Percentiles rank a stretch among this genome's conserved stretches.
phyloP scores from a whole-genome alignment of 2,329 filamentous ascomycete species.

The Diplocarpon rosae region DNA sequence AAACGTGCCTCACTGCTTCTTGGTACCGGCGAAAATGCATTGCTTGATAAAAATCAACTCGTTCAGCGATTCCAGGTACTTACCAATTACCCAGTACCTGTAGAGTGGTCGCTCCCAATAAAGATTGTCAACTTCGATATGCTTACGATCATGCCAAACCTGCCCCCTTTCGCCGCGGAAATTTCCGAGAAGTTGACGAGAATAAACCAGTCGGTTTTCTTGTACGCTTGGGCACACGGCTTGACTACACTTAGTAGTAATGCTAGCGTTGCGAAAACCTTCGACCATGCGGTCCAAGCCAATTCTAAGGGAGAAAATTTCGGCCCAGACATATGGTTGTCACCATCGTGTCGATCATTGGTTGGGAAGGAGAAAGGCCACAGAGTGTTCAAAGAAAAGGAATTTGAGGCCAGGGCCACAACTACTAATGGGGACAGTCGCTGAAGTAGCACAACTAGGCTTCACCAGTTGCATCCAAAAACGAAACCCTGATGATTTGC shows the following conservation, averaged over 20 bases:
- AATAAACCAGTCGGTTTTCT: constrained; percentile 57
- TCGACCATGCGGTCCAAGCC: constrained; percentile 46
- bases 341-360: constrained; percentile 52
- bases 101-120: constrained; percentile 47
- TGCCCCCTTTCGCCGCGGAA: constrained; percentile 35
- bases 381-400: constrained; percentile 7
- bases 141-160: constrained; percentile 25
- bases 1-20: constrained; percentile 44
- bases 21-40: constrained; percentile 20
- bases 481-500: no score
- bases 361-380: constrained; percentile 50
- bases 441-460: no score
- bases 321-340: constrained; percentile 54
- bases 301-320: constrained; percentile 35
- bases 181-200: constrained; percentile 39
- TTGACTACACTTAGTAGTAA: constrained; percentile 58
- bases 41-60: constrained; percentile 19
- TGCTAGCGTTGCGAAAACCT: constrained; percentile 48
- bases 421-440: no score
- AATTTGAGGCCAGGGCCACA: no score
- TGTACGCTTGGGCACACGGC: constrained; percentile 51
- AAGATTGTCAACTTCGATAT: constrained; percentile 37
- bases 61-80: constrained; percentile 32
- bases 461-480: no score
- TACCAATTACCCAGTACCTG: constrained; percentile 43